Evolutionary conservation across 2,329 filamentous ascomycete species (phyloP), one percentile per base, ranked within the genome.

Genomic region (Penicillium palitans): DNA sequence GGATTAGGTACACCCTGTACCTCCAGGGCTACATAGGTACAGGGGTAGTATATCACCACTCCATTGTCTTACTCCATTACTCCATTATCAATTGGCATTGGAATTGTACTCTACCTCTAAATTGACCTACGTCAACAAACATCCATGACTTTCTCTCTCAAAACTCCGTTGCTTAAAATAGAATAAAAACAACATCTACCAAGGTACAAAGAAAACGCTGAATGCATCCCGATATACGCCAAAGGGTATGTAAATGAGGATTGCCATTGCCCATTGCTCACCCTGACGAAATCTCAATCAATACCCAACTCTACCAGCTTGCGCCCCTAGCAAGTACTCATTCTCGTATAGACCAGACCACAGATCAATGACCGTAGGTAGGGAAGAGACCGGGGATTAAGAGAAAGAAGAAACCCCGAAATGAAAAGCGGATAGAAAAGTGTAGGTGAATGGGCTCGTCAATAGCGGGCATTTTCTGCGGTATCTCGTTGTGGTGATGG

Each of bases 391-490:
- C 15, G 27, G 51, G 21, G n/a, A 37, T 46, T 53, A 46, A 17
- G n/a, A 21, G n/a, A n/a, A n/a, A 17, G 33, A 19, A 53, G 24
- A 13, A 37, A 9, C 6, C 12, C 24, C 17, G n/a, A 29, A 42
- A 25, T 33, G 9, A 59, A 46, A 54, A 57, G 12, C 19, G 42
- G 35, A 17, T 33, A 35, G 17, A 31, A 37, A 55, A 50, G 19
- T 41, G 37, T 52, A 52, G 19, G 51, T 53, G 24, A 60, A 66
- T 65, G 60, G 12, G 63, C 71, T 72, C 70, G 68, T 72, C 67
- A 72, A 70, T 68, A 69, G 65, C 66, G 61, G 66, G 67, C 66
- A 67, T 70, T 68, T 69, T 68, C 67, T 69, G 69, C 71, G 70
- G 71, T 72, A 73, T 73, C 71, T 73, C 69, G 66, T 52, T 70